Base-by-base conservation (phyloP, 176 grass and related monocot species). In the Carex scoparia region DNA sequence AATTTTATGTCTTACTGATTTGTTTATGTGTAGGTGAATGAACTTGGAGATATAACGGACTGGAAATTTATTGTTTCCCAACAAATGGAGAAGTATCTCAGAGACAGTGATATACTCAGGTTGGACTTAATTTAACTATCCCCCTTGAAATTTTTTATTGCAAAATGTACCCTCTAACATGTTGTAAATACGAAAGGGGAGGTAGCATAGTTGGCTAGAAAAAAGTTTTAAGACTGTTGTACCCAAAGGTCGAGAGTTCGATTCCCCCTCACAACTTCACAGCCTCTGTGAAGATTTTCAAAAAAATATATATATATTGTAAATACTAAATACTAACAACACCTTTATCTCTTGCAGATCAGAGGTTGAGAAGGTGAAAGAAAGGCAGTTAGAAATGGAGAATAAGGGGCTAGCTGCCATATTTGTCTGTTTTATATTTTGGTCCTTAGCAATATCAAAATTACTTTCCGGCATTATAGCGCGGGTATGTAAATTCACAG, bases 381-480 rank as follows among this genome's bases (percentile, higher is more conserved):
- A 99, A 63, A 87, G 89, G 70, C 97, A 96, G 67, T 30, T 19
- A 84, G 87, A 99, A 75, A 84, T 99, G 91, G 97, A 99, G 72
- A 96, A 99, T 68, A 94, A 83, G 74, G 88, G 81, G 61, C 83
- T 99, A 63, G 90, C 75, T 23, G 93, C 96, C 69, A 88, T 96
- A 88, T 92, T 96, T 79, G 58, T 99, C 66, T 89, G 85, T 89
- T 96, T 99, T 88, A 46, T 92, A 88, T 92, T 94, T 62, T 93
- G 91, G 63, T 99, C 84, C 71, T 49, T 99, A 75, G 91, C 97
- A 16, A 70, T 92, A 73, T 68, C 87, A 60, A 99, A 90, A 56
- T 75, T 99, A 86, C 85, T 91, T 84, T 85, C 91, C 81, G 89
- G 82, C 63, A 40, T 82, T 42, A 72, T 94, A 80, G 89, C 85